Conservation (phyloP, 2,329 filamentous ascomycete species). For the Sporothrix schenckii region DNA sequence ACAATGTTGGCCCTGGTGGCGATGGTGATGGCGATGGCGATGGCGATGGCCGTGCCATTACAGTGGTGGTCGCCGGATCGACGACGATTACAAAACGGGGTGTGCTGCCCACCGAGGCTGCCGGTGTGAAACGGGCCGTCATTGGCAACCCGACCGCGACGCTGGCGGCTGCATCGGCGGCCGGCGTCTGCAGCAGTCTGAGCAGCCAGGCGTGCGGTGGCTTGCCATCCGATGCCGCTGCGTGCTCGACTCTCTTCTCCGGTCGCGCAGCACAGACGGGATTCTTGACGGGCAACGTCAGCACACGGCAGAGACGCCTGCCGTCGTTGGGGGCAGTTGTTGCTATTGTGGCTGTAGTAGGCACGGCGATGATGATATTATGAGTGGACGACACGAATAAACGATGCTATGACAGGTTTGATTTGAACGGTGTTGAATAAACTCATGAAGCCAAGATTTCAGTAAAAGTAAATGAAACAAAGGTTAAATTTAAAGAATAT, state of each 20-base stretch:
- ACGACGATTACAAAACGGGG: conserved; percentile 43
- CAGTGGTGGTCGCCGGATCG: conserved; percentile 25
- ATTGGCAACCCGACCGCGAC: conserved; percentile 32
- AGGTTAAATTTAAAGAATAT: too few relatives aligned
- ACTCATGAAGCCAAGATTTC: too few relatives aligned
- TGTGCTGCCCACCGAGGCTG: conserved; percentile 55
- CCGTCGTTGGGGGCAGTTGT: background rate
- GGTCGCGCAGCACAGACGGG: conserved; percentile 18
- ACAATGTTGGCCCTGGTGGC: conserved; percentile 35
- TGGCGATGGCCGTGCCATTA: conserved; percentile 32
- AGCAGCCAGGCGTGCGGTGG: conserved; percentile 35
- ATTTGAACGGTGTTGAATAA: too few relatives aligned
- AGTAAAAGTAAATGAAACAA: too few relatives aligned
- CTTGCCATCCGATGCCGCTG: conserved; percentile 32
- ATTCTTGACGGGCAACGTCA: conserved; percentile 17
- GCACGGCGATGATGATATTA: background rate
- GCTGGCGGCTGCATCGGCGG: conserved; percentile 26
- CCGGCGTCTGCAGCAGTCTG: conserved; percentile 37
- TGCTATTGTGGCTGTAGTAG: background rate
- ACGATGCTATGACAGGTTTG: too few relatives aligned
- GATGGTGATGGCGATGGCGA: conserved; percentile 37
- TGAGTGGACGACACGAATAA: background rate
- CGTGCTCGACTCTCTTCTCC: conserved; percentile 28
- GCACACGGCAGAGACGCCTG: background rate
- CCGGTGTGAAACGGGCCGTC: background rate